phyloP scores from a whole-genome alignment of 306 rosid genomes.

The Adenanthera pavonina region DNA sequence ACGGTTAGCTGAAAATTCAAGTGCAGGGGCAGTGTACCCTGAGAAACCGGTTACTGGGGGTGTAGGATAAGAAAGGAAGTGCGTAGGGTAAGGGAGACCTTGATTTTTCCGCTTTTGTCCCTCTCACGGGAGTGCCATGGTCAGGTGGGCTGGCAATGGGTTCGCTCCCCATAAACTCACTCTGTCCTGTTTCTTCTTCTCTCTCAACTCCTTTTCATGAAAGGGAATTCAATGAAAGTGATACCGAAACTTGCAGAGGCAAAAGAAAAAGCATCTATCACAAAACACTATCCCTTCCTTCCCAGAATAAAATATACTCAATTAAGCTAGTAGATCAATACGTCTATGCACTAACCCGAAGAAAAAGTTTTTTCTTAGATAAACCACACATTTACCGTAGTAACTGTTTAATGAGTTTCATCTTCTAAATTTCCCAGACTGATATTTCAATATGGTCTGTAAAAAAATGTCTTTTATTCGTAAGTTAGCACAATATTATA shows the following conservation, averaged over 20 bases:
- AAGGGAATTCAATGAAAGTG: constrained; percentile 45
- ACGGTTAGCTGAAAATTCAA: constrained; percentile 47
- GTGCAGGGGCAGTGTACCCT: constrained; percentile 45
- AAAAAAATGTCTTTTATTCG: constrained; percentile 29
- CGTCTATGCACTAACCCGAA: background rate
- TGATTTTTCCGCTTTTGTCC: constrained; percentile 46
- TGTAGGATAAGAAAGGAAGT: constrained; percentile 50
- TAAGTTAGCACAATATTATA: constrained; percentile 29
- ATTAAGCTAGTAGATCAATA: background rate
- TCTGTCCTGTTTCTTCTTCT: constrained; percentile 30
- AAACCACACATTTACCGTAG: constrained; percentile 10
- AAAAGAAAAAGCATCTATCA: background rate
- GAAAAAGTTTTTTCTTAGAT: constrained; percentile 19
- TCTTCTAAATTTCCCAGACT: background rate
- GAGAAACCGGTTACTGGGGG: constrained; percentile 45
- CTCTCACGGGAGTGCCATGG: constrained; percentile 85
- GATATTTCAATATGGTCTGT: background rate
- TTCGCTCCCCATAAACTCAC: constrained; percentile 48
- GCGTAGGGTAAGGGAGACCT: constrained; percentile 51
- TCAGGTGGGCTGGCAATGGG: constrained; percentile 73
- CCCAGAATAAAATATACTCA: constrained; percentile 14
- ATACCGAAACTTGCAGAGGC: constrained; percentile 40
- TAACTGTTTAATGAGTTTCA: constrained; percentile 25
- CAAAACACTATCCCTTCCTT: constrained; percentile 24
- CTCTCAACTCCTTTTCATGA: constrained; percentile 54